Conservation (phyloP, 805 yeast genomes). For the Myxozyma lipomycoides region DNA sequence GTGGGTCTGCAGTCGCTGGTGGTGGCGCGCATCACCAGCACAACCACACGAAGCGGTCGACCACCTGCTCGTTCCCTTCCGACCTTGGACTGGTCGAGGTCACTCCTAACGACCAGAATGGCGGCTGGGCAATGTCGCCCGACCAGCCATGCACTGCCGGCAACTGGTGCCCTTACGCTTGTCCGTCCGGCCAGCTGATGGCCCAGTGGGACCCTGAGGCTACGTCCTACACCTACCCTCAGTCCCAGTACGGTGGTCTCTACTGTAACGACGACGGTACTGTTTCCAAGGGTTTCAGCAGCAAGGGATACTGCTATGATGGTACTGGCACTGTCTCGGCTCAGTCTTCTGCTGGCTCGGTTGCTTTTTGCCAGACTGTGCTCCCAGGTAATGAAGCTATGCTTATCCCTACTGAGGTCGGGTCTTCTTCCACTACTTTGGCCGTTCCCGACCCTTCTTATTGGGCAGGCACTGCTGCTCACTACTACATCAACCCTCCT, state of each 20-base stretch:
- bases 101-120: conserved; percentile 54
- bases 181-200: conserved; percentile 82
- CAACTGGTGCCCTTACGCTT: conserved; percentile 86
- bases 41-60: conserved; percentile 6
- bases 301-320: conserved; percentile 62
- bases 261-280: conserved; percentile 70
- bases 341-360: conserved; percentile 53
- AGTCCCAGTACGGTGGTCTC: conserved; percentile 72
- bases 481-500: conserved; percentile 78
- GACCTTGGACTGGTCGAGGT: conserved; percentile 66
- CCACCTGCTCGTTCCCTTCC: conserved; percentile 61
- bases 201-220: conserved; percentile 82
- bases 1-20: conserved; percentile 18
- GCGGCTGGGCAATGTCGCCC: conserved; percentile 83
- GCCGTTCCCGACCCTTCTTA: conserved; percentile 79
- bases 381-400: conserved; percentile 92
- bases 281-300: conserved; percentile 56
- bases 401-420: conserved; percentile 78
- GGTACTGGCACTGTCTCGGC: conserved; percentile 74
- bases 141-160: conserved; percentile 72
- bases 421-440: conserved; percentile 48
- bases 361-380: conserved; percentile 89
- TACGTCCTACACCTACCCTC: conserved; percentile 70
- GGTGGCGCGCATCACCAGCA: conserved; percentile 15
- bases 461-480: conserved; percentile 65